Evolutionary conservation across 495 filamentous ascomycete genomes (phyloP).

Genomic region (Neurospora sp.): DNA sequence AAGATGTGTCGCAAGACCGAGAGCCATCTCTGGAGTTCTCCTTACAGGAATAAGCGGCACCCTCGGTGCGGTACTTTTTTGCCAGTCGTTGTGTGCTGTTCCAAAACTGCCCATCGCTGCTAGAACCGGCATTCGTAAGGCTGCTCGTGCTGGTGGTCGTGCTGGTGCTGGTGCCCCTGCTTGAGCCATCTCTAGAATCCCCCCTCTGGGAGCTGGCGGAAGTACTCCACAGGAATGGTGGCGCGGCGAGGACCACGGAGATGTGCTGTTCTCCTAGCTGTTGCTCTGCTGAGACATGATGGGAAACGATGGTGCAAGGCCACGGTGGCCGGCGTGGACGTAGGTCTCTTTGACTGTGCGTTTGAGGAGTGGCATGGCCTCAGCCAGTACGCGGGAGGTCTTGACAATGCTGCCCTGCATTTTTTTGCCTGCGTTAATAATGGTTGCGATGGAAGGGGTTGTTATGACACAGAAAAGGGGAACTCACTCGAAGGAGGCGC

Average conservation of each 20-base stretch:
- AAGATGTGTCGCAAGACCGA: not conserved
- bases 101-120: slow-evolving; percentile 5
- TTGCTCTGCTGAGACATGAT: slow-evolving; percentile 37
- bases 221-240: not conserved
- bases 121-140: not conserved
- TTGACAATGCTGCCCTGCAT: not conserved
- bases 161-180: not conserved
- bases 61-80: slow-evolving; percentile 67
- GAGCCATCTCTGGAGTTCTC: not conserved
- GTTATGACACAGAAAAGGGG: not conserved
- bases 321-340: slow-evolving; percentile 2
- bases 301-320: slow-evolving; percentile 22
- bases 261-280: slow-evolving; percentile 15
- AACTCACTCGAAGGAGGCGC: not conserved
- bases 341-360: too few relatives aligned
- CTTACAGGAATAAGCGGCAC: slow-evolving; percentile 51
- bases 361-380: too few relatives aligned
- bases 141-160: slow-evolving; percentile 1
- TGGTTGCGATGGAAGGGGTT: not conserved
- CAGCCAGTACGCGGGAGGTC: not conserved
- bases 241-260: not conserved
- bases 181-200: too few relatives aligned
- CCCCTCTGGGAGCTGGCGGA: not conserved
- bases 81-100: slow-evolving; percentile 47
- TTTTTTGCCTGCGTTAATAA: not conserved